Percentiles rank a stretch among this genome's conserved stretches.
Evolutionary conservation across 2,329 filamentous ascomycete species (phyloP).

Genomic region (Penicillium sp.): DNA sequence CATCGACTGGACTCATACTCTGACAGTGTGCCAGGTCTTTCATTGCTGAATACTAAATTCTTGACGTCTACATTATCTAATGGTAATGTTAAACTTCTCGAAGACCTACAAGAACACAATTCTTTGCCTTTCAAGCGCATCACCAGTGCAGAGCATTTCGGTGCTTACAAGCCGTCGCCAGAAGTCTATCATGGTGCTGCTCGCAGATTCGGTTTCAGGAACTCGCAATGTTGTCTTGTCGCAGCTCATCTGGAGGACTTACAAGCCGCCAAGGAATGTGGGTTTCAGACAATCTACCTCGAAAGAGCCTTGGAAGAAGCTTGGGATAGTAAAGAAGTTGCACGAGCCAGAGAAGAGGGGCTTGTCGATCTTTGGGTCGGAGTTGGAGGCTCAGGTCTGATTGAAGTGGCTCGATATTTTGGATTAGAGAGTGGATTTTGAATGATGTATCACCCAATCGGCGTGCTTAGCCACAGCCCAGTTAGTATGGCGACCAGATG

Average conservation of each 20-base stretch:
- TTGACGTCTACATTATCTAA: slow-evolving; percentile 69
- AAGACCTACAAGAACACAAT: slow-evolving; percentile 61
- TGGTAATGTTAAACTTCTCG: slow-evolving; percentile 64
- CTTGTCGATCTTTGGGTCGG: slow-evolving; percentile 66
- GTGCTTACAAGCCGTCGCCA: slow-evolving; percentile 69
- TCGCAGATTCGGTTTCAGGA: slow-evolving; percentile 54
- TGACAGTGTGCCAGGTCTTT: slow-evolving; percentile 59
- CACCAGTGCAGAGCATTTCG: slow-evolving; percentile 67
- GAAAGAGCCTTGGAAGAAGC: slow-evolving; percentile 66
- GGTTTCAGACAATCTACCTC: slow-evolving; percentile 70
- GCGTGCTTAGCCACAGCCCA: too few relatives aligned
- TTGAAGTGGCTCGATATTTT: slow-evolving; percentile 18
- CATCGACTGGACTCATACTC: slow-evolving; percentile 64
- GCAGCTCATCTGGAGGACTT: slow-evolving; percentile 72
- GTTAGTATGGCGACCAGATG: too few relatives aligned
- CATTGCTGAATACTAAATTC: slow-evolving; percentile 55
- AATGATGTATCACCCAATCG: too few relatives aligned
- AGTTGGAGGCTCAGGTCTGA: slow-evolving; percentile 16
- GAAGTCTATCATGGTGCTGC: slow-evolving; percentile 67
- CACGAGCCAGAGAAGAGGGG: slow-evolving; percentile 53
- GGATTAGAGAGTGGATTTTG: slow-evolving; percentile 6
- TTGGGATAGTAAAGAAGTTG: slow-evolving; percentile 53
- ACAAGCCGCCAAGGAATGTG: slow-evolving; percentile 60
- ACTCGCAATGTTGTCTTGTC: slow-evolving; percentile 68
- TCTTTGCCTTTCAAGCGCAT: slow-evolving; percentile 61